Evolutionary conservation across 495 filamentous ascomycete genomes (phyloP).

Genomic region (Penicillium angulare): DNA sequence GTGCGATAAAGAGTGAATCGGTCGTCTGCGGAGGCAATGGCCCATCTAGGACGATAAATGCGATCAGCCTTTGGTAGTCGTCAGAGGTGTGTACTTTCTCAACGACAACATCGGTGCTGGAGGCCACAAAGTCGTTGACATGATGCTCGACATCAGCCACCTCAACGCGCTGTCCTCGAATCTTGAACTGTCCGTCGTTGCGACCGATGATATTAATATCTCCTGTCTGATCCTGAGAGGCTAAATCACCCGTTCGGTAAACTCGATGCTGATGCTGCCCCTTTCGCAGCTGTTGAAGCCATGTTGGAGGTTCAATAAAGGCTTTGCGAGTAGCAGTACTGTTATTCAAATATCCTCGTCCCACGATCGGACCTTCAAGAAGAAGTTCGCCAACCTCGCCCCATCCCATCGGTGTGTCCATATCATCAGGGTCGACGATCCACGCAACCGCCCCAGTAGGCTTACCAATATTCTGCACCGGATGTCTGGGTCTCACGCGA

Average conservation of each 20-base stretch:
- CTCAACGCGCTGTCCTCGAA: background rate
- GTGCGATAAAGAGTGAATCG: background rate
- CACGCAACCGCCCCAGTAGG: background rate
- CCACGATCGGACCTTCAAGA: background rate
- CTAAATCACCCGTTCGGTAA: conserved; percentile 1
- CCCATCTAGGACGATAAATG: background rate
- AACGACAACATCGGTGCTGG: background rate
- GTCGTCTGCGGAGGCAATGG: background rate
- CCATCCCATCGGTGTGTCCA: background rate
- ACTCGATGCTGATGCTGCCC: background rate
- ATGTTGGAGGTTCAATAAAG: background rate
- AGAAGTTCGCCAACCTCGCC: background rate
- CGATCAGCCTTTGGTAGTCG: background rate
- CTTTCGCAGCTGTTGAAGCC: background rate
- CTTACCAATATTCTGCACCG: background rate
- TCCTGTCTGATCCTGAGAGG: background rate
- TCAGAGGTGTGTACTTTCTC: background rate
- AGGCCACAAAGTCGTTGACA: background rate
- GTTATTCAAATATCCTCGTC: background rate
- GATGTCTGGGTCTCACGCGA: background rate
- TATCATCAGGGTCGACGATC: background rate
- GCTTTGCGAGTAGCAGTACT: background rate
- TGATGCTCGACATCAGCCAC: background rate
- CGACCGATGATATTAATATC: background rate
- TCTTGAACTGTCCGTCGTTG: conserved; percentile 7